Evolutionary conservation across 2,329 filamentous ascomycete species (phyloP), one percentile per base, ranked within the genome.

Genomic region (Gaeumannomyces sp.): DNA sequence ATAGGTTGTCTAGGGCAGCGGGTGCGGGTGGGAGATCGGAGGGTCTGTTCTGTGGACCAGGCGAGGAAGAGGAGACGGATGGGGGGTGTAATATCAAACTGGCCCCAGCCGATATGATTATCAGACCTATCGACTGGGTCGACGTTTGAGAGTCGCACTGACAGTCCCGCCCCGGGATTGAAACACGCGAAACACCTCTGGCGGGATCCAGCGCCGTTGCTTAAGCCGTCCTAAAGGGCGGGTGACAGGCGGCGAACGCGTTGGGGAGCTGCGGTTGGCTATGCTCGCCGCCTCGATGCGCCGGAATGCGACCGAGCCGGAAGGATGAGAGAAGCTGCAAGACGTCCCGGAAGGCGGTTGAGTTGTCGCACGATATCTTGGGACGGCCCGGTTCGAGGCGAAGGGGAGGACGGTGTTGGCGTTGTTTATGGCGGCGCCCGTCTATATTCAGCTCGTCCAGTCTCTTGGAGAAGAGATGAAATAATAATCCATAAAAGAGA

Each of bases 121-220:
- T 70, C 70, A 71, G 70, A 72, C 67, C 70, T 72, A 71, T 72
- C 69, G 67, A 70, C 70, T 71, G 72, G 75, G 78, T 76, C 74
- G 73, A 74, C 73, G 73, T 75, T 76, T 74, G 73, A 75, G 70
- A 71, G 70, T 75, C 71, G 74, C 72, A 75, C 73, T 74, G 73
- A 75, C 73, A 70, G 69, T 71, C 71, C 70, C 45, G 69, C 70
- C 72, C 69, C 70, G 70, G 69, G 71, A 73, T 76, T 75, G 73
- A 77, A 76, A 77, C 75, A 71, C 71, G 73, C 75, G 73, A 78
- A 77, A 77, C 76, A 73, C 72, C 70, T 69, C 67, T 66, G 70
- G 72, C 71, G 71, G 72, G 71, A 58, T 33, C 31, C 31, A 63
- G 62, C 50, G 53, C n/a, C 56, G 45, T 38, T 57, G 28, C 33